Conservation (phyloP, 257 asterid genomes). For the Przewalskia tangutica region DNA sequence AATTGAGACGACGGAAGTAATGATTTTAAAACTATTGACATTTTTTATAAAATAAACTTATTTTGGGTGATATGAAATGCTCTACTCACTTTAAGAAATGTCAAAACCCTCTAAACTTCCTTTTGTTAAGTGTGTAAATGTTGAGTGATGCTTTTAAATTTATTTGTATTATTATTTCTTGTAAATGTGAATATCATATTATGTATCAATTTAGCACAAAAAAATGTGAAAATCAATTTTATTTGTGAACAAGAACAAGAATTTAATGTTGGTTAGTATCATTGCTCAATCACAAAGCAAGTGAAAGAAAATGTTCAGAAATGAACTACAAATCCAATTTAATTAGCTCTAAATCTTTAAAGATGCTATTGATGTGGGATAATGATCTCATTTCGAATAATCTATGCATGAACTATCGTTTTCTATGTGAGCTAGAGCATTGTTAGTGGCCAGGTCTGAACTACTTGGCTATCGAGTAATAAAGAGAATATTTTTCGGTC, state of each 20-base stretch:
- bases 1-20: no score
- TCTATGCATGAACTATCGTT: not conserved
- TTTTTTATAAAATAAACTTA: no score
- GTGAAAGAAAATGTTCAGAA: no score
- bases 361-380: not conserved
- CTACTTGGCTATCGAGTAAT: not conserved
- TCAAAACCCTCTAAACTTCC: no score
- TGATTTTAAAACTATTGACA: no score
- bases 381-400: not conserved
- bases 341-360: not conserved
- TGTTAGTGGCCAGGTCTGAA: not conserved
- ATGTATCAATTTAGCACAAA: not conserved
- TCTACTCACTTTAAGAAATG: no score
- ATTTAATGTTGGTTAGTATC: not conserved
- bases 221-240: not conserved
- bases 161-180: no score
- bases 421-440: not conserved
- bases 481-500: no score
- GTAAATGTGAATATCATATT: no score
- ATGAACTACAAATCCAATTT: not conserved
- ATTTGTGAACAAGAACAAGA: not conserved
- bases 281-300: not conserved
- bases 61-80: no score
- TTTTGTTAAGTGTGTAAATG: no score
- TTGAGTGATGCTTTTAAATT: no score